These are phyloP conservation scores for Terfezia boudieri DNA, from an alignment of 495 filamentous ascomycete genomes.

Conservation along the genomic window DNA sequence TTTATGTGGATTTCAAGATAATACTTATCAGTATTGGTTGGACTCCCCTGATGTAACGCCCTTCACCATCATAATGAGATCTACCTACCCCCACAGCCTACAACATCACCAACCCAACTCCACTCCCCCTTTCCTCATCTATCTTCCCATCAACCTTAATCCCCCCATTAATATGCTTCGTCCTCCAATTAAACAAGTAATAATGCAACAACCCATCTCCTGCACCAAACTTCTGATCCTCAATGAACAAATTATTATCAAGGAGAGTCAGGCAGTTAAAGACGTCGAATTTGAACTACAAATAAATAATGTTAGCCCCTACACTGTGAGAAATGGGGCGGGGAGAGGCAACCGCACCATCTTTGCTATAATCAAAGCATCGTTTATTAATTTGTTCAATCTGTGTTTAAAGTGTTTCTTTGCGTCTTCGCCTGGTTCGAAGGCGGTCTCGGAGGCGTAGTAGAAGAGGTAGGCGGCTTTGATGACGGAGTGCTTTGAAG, in stretches of 20 bases:
- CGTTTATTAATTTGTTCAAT: constrained; percentile 54
- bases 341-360: constrained; percentile 21
- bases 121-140: constrained; percentile 50
- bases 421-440: constrained; percentile 29
- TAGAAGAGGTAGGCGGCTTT: constrained; percentile 89
- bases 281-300: constrained; percentile 62
- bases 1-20: too few species aligned
- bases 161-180: constrained; percentile 57
- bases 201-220: constrained; percentile 89
- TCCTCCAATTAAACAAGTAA: constrained; percentile 92
- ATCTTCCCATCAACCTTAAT: constrained; percentile 53
- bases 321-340: too few species aligned
- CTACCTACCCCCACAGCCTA: constrained; percentile 13
- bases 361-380: constrained; percentile 76
- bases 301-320: too few species aligned
- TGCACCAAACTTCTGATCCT: constrained; percentile 75
- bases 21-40: too few species aligned
- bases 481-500: constrained; percentile 51
- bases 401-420: constrained; percentile 41
- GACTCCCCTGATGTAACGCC: too few species aligned
- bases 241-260: constrained; percentile 82
- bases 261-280: constrained; percentile 87
- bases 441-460: constrained; percentile 70
- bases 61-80: too few species aligned
- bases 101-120: constrained; percentile 74